Base-by-base conservation (phyloP, 2,329 filamentous ascomycete genomes). In the Fusarium sororula region DNA sequence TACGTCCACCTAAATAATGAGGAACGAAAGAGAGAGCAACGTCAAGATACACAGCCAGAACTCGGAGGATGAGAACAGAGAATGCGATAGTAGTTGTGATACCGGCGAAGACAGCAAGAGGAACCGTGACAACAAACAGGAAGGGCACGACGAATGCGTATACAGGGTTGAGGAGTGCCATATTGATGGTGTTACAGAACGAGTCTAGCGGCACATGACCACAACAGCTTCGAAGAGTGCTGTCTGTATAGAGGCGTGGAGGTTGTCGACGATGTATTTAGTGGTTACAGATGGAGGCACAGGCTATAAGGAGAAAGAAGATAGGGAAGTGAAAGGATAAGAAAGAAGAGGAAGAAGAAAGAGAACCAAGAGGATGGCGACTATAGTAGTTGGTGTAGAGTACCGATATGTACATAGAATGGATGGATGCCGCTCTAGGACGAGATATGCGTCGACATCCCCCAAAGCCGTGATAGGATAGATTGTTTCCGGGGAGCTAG, bases 31-130 rank as follows among this genome's bases (percentile, higher is more conserved):
- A 89, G 26, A 90, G 80, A 48, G 85, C 87, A 58, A 93, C 84
- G 77, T 93, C 90, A 68, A 92, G 81, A 78, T 92, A 93, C 63
- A 92, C 87, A 58, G 92, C 78, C 51, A 88, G 83, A 30, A 91
- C 87, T 30, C 91, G 87, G 70, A 91, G 82, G 77, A 89, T 86
- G 55, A 93, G 86, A 41, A 92, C 84, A 42, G 87, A 84, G 72
- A 91, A 88, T 44, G 91, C 90, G 54, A 92, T 75, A 9, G 85
- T 86, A 62, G 91, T 90, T 38, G 91, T 93, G 72, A 92, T 82
- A 71, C 86, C 87, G 59, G 91, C 91, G 62, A 90, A 87, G 56
- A 92, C 79, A 74, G 89, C 86, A 60, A 93, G 85, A 14, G 91
- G 91, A 18, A 92, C 82, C 28, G 90, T 90, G 77, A 91, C 84